A percentile compares a stretch with the other conserved stretches of the same genome.
Conservation (phyloP, 352 stramenopile species). For the Phytophthora pini region DNA sequence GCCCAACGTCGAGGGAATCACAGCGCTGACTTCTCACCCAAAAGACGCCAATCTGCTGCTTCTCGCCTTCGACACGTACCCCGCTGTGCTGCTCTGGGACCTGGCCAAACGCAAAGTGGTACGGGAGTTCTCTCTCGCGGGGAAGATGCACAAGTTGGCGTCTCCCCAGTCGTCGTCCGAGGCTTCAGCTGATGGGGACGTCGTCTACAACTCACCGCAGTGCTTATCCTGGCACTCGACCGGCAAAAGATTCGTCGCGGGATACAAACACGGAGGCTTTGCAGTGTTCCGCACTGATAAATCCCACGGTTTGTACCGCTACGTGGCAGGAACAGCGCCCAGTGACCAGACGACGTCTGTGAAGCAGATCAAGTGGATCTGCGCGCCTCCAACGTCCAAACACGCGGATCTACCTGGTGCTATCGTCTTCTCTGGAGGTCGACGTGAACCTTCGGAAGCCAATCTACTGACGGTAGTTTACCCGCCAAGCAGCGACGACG, state of each 20-base stretch:
- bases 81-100: slow-evolving; percentile 68
- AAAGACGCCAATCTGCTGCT: slow-evolving; percentile 69
- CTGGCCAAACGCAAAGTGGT: slow-evolving; percentile 70
- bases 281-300: slow-evolving; percentile 71
- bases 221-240: slow-evolving; percentile 78
- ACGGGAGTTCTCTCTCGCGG: slow-evolving; percentile 42
- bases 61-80: slow-evolving; percentile 63
- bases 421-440: slow-evolving; percentile 57
- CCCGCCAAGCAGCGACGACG: slow-evolving; percentile 57
- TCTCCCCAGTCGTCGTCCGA: slow-evolving; percentile 19
- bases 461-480: slow-evolving; percentile 56
- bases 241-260: slow-evolving; percentile 78
- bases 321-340: not conserved
- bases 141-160: slow-evolving; percentile 29
- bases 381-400: slow-evolving; percentile 59
- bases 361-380: slow-evolving; percentile 68
- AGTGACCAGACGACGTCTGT: slow-evolving; percentile 30
- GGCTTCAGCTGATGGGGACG: slow-evolving; percentile 16
- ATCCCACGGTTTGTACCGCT: slow-evolving; percentile 47
- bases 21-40: slow-evolving; percentile 62
- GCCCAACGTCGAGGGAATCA: slow-evolving; percentile 37
- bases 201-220: slow-evolving; percentile 52
- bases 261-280: slow-evolving; percentile 71
- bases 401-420: slow-evolving; percentile 57
- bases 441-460: slow-evolving; percentile 15